These are phyloP conservation scores for Orbilia blumenaviensis DNA, from an alignment of 2,329 filamentous ascomycete genomes.

Conservation along the genomic window DNA sequence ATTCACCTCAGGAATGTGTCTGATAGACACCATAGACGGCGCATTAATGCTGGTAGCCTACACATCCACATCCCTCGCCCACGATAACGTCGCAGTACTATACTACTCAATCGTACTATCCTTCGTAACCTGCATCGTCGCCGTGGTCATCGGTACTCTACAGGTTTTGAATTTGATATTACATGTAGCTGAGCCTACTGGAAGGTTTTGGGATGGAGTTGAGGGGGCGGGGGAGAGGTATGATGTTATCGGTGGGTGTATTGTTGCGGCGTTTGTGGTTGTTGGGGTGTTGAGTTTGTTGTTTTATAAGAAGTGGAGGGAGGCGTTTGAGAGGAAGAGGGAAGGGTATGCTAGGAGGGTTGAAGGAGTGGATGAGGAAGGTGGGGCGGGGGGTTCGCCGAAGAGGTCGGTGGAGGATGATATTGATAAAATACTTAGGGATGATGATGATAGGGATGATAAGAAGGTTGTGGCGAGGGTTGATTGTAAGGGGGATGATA, in stretches of 20 bases:
- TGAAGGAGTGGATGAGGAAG: not conserved
- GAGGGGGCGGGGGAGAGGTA: conserved; percentile 79
- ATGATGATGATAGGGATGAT: not conserved
- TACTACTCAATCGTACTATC: conserved; percentile 94
- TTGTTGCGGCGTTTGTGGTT: conserved; percentile 84
- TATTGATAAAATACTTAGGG: not conserved
- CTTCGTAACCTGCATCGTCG: conserved; percentile 81
- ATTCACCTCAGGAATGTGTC: conserved; percentile 96
- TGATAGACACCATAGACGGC: conserved; percentile 90
- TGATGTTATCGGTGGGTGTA: conserved; percentile 83
- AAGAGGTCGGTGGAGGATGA: conserved; percentile 2
- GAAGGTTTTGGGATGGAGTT: conserved; percentile 88
- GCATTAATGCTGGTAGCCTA: conserved; percentile 96
- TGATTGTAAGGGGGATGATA: conserved; percentile 20
- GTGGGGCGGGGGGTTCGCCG: not conserved
- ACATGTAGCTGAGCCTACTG: conserved; percentile 74
- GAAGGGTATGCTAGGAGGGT: conserved; percentile 8
- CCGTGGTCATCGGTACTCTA: conserved; percentile 83
- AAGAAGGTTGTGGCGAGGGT: not conserved
- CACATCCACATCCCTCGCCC: conserved; percentile 77
- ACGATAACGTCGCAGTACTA: conserved; percentile 85
- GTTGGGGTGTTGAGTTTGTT: conserved; percentile 78
- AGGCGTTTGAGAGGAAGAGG: conserved; percentile 64
- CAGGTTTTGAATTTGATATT: conserved; percentile 82
- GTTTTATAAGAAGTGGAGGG: conserved; percentile 81